A percentile compares a stretch with the other conserved stretches of the same genome.
These are phyloP conservation scores for Wakefieldia striispora DNA, from an alignment of 768 basidiomycete genomes.

Conservation along the genomic window DNA sequence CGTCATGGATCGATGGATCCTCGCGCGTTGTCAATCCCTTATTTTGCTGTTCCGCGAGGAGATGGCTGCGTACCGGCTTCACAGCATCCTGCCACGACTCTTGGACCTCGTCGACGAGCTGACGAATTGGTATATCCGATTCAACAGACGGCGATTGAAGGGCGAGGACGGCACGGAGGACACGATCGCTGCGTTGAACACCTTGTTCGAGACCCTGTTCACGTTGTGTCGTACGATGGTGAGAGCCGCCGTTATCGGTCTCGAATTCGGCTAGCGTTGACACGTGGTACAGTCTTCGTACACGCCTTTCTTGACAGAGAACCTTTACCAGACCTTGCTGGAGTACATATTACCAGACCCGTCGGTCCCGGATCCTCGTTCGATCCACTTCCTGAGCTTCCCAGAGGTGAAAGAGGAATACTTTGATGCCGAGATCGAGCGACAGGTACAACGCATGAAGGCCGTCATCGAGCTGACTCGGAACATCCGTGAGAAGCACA, in stretches of 20 bases:
- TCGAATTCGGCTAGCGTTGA: background rate
- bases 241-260: constrained; percentile 20
- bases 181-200: constrained; percentile 85
- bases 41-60: constrained; percentile 89
- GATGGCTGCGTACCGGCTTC: constrained; percentile 96
- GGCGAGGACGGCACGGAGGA: constrained; percentile 92
- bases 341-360: constrained; percentile 81
- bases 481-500: constrained; percentile 83
- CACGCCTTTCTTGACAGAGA: constrained; percentile 97
- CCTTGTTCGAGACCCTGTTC: constrained; percentile 91
- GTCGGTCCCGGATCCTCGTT: constrained; percentile 74
- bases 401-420: constrained; percentile 93
- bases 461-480: constrained; percentile 90
- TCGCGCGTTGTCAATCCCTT: constrained; percentile 96
- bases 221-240: constrained; percentile 97
- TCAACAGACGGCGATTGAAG: constrained; percentile 94
- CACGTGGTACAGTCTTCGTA: constrained; percentile 75
- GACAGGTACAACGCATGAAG: constrained; percentile 94
- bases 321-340: constrained; percentile 87
- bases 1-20: constrained; percentile 99
- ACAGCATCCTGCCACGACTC: constrained; percentile 95
- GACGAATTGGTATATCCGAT: constrained; percentile 99
- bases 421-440: constrained; percentile 90
- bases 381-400: constrained; percentile 94
- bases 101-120: constrained; percentile 92